These are phyloP conservation scores for Pseudogymnoascus sp. DNA, from an alignment of 2,329 filamentous ascomycete species.

Conservation along the genomic window DNA sequence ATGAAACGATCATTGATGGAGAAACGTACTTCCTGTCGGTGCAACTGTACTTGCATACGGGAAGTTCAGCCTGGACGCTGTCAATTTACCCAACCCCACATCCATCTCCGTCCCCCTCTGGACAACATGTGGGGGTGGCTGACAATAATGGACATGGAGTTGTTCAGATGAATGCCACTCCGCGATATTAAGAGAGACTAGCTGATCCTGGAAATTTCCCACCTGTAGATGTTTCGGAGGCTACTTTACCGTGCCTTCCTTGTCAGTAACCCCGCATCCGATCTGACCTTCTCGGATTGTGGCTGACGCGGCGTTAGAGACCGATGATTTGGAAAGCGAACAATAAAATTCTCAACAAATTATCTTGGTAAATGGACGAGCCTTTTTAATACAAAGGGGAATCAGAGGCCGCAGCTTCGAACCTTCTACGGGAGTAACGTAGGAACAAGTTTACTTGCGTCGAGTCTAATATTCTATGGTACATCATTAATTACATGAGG, in stretches of 20 bases:
- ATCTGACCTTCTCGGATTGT: not conserved
- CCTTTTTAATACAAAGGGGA: not conserved
- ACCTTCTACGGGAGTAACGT: not conserved
- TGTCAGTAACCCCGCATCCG: not conserved
- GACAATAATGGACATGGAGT: not conserved
- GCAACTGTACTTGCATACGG: not conserved
- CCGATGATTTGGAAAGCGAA: not conserved
- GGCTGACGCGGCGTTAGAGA: not conserved
- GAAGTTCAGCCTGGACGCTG: not conserved
- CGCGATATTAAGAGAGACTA: not conserved
- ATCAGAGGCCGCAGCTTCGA: too few relatives aligned
- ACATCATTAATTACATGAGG: not conserved
- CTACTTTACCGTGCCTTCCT: not conserved
- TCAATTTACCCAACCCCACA: not conserved
- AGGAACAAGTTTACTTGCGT: not conserved
- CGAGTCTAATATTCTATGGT: not conserved
- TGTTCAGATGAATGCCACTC: not conserved
- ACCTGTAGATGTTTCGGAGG: not conserved
- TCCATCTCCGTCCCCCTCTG: not conserved
- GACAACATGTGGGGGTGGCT: conserved; percentile 3
- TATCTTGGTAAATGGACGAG: not conserved
- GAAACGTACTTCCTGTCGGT: not conserved
- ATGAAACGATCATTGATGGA: conserved; percentile 5
- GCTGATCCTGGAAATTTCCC: not conserved
- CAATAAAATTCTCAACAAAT: not conserved